phyloP scores from a whole-genome alignment of 768 basidiomycete genomes.

The Postia placenta region DNA sequence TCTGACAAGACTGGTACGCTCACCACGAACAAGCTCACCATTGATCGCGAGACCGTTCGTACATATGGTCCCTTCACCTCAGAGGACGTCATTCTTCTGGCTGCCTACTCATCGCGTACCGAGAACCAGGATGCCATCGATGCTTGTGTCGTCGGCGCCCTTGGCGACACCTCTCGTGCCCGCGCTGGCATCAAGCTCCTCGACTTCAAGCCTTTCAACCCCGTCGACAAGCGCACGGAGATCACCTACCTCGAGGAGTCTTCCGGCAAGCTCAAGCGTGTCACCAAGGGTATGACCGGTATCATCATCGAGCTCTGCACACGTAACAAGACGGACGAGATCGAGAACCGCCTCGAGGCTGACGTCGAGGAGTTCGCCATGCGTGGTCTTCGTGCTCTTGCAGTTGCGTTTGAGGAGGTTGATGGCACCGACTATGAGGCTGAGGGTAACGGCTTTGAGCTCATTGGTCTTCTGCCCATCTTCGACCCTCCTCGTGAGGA shows the following conservation, averaged over 20 bases:
- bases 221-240: constrained; percentile 98
- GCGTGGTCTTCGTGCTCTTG: constrained; percentile 96
- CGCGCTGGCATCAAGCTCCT: constrained; percentile 92
- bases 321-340: constrained; percentile 91
- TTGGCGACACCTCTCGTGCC: constrained; percentile 67
- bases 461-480: constrained; percentile 96
- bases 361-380: constrained; percentile 95
- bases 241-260: constrained; percentile 95
- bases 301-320: constrained; percentile 96
- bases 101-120: constrained; percentile 98
- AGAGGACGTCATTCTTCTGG: constrained; percentile 91
- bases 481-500: constrained; percentile 97
- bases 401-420: constrained; percentile 92
- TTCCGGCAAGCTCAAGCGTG: constrained; percentile 93
- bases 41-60: constrained; percentile 83
- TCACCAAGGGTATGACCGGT: constrained; percentile 99
- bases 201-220: constrained; percentile 99
- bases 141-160: constrained; percentile 72
- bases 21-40: constrained; percentile 99
- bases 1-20: constrained; percentile 98
- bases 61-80: constrained; percentile 90
- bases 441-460: constrained; percentile 94
- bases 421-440: constrained; percentile 76
- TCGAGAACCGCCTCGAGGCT: constrained; percentile 86
- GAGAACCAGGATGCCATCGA: constrained; percentile 99